Conservation (phyloP, 2,329 filamentous ascomycete species). For the Byssothecium circinans region DNA sequence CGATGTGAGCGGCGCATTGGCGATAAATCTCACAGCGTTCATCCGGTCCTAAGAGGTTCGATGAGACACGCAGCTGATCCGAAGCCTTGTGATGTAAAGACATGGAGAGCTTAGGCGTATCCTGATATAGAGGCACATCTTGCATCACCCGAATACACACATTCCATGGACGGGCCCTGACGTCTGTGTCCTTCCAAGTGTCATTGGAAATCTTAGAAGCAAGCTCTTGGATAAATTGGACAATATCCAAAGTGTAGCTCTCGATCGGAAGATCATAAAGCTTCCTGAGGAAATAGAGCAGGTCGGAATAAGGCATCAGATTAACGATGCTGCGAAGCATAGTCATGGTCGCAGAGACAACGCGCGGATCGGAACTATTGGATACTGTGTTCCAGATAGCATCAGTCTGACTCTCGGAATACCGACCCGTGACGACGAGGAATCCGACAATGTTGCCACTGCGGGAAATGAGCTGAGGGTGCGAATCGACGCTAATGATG, state of each 20-base stretch:
- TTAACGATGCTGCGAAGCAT: constrained; percentile 60
- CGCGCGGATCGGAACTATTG: constrained; percentile 78
- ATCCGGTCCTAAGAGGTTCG: constrained; percentile 58
- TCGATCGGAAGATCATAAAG: constrained; percentile 52
- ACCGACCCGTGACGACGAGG: constrained; percentile 75
- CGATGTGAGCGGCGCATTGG: constrained; percentile 70
- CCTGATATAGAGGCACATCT: constrained; percentile 62
- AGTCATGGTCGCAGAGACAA: constrained; percentile 75
- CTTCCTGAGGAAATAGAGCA: constrained; percentile 69
- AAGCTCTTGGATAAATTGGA: constrained; percentile 35
- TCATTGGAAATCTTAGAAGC: constrained; percentile 21
- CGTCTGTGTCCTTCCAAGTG: constrained; percentile 13
- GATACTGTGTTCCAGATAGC: constrained; percentile 82
- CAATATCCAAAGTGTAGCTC: constrained; percentile 33
- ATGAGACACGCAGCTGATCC: constrained; percentile 62
- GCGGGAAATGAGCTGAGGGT: constrained; percentile 82
- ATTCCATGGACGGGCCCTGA: constrained; percentile 50
- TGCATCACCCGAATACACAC: constrained; percentile 69
- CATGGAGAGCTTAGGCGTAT: constrained; percentile 60
- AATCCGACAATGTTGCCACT: constrained; percentile 86
- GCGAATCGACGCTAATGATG: constrained; percentile 85
- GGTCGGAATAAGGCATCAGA: constrained; percentile 46
- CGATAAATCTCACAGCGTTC: constrained; percentile 65
- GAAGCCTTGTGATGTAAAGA: constrained; percentile 67
- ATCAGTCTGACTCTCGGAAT: constrained; percentile 72